Percentiles rank a stretch among this genome's conserved stretches.
phyloP scores from a whole-genome alignment of 192 early-diverging fungal species.

The Coemansia sp. region DNA sequence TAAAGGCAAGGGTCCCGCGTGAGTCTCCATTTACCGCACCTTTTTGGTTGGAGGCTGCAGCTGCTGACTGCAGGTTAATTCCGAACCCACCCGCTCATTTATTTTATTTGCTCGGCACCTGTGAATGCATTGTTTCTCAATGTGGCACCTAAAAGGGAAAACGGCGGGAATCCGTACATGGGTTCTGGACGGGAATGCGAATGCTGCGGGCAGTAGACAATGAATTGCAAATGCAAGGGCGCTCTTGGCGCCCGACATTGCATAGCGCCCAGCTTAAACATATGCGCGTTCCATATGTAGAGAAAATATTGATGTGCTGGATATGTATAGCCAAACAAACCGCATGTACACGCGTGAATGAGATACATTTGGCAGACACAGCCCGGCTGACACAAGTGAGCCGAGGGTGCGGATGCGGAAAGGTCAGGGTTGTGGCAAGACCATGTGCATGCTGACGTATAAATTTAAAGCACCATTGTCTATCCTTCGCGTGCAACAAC shows the following conservation, averaged over 20 bases:
- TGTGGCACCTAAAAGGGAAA: background rate
- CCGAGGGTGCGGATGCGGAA: background rate
- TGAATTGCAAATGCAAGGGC: background rate
- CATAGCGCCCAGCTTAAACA: background rate
- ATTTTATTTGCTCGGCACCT: background rate
- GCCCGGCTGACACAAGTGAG: background rate
- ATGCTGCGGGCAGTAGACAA: slow-evolving; percentile 1
- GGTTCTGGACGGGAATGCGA: background rate
- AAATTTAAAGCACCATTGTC: slow-evolving; percentile 1
- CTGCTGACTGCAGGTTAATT: slow-evolving; percentile 2
- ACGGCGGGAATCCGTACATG: slow-evolving; percentile 1
- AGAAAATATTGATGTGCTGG: background rate
- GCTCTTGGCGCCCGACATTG: slow-evolving; percentile 3
- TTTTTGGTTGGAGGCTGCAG: background rate
- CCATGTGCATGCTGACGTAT: slow-evolving; percentile 3
- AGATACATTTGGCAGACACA: background rate
- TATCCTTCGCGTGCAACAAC: slow-evolving; percentile 1
- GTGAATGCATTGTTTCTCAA: background rate
- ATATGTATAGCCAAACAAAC: background rate
- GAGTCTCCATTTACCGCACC: slow-evolving; percentile 4
- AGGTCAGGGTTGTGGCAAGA: background rate
- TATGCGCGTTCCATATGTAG: background rate
- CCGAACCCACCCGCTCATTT: slow-evolving; percentile 3
- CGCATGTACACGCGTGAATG: background rate
- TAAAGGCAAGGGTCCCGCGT: slow-evolving; percentile 2